Conservation (phyloP, 2,329 filamentous ascomycete genomes). For the Hypoxylon sp. region DNA sequence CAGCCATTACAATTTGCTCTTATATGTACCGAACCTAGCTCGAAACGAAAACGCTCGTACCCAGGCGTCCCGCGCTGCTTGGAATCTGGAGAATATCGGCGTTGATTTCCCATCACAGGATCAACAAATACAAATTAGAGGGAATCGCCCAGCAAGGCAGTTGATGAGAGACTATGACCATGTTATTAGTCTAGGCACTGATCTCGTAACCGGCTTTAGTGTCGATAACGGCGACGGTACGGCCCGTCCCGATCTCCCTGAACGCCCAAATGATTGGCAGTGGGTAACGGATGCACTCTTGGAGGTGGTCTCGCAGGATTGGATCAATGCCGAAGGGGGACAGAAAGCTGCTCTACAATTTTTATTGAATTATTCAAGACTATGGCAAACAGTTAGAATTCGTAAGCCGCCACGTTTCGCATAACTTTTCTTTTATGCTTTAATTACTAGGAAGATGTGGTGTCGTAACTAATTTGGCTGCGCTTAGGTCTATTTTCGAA, state of each 20-base stretch:
- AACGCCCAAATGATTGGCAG: not conserved
- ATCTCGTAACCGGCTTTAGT: not conserved
- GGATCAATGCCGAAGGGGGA: too few species aligned
- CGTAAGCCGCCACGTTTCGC: too few species aligned
- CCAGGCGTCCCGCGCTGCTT: too few species aligned
- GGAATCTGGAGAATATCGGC: not conserved
- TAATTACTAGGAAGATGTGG: too few species aligned
- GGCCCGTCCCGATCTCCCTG: not conserved
- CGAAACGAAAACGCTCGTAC: not conserved
- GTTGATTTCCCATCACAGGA: not conserved
- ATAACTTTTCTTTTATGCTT: too few species aligned
- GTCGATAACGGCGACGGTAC: not conserved
- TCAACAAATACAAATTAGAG: not conserved
- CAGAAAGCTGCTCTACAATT: too few species aligned
- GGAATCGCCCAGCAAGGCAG: not conserved
- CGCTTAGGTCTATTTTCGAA: too few species aligned
- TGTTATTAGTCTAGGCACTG: not conserved
- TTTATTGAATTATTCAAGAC: too few species aligned
- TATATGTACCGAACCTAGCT: not conserved
- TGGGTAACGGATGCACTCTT: not conserved
- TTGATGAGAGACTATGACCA: not conserved
- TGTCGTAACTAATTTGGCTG: too few species aligned
- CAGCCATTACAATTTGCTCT: not conserved
- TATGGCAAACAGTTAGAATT: too few species aligned
- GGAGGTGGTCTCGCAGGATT: too few species aligned